Evolutionary conservation across 106 monocot genomes (phyloP).

Genomic region (Acorus gramineus): DNA sequence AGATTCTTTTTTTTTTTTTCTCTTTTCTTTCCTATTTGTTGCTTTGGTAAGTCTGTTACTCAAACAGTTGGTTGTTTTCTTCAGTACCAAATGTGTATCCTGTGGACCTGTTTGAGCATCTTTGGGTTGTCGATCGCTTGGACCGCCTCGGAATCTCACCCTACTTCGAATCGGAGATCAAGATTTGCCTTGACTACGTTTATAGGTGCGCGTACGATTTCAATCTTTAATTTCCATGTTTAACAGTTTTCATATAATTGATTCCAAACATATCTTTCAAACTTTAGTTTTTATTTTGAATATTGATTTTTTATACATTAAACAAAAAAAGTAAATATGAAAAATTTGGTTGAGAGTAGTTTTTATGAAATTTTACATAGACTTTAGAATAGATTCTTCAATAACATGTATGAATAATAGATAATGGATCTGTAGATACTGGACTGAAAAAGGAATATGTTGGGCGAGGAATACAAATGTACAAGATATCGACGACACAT

Average conservation of each 20-base stretch:
- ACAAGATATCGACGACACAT: slow-evolving; percentile 74
- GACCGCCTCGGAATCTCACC: slow-evolving; percentile 80
- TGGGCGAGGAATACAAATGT: slow-evolving; percentile 80
- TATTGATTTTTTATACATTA: too few relatives aligned
- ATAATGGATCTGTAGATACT: slow-evolving; percentile 22
- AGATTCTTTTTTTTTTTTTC: background rate
- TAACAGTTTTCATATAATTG: too few relatives aligned
- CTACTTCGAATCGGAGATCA: slow-evolving; percentile 64
- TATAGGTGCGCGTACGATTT: slow-evolving; percentile 18
- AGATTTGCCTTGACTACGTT: slow-evolving; percentile 53
- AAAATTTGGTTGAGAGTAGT: too few relatives aligned
- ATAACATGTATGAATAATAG: too few relatives aligned
- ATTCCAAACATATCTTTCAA: too few relatives aligned
- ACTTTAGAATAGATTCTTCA: too few relatives aligned
- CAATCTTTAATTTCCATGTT: too few relatives aligned
- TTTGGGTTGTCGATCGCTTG: slow-evolving; percentile 84
- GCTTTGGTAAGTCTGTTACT: background rate
- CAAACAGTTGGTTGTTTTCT: background rate
- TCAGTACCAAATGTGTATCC: slow-evolving; percentile 95
- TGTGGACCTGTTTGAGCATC: slow-evolving; percentile 89
- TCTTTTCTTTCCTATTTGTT: background rate
- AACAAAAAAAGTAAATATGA: too few relatives aligned
- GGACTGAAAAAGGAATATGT: slow-evolving; percentile 70
- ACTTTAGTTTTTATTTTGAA: too few relatives aligned
- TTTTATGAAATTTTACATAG: too few relatives aligned